These are phyloP conservation scores for Umbelopsis sp. DNA, from an alignment of 192 early-diverging fungal genomes.

Conservation along the genomic window DNA sequence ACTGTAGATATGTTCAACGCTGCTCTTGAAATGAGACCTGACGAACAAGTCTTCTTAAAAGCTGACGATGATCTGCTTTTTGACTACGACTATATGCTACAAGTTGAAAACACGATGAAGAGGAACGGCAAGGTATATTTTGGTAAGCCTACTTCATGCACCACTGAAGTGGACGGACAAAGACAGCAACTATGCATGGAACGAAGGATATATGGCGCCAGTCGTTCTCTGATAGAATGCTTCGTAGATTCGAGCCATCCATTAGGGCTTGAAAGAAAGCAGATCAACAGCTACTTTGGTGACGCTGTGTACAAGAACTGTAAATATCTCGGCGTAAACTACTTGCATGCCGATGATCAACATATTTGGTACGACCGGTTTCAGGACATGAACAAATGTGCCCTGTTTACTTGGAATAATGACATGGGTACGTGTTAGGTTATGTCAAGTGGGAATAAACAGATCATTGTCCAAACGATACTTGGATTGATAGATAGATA, in stretches of 20 bases:
- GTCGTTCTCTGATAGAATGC: neutral
- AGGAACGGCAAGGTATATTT: neutral
- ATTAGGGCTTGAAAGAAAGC: neutral
- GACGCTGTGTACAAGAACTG: neutral
- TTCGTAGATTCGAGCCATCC: neutral
- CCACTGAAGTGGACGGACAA: neutral
- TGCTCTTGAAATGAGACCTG: neutral
- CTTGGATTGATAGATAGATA: no score
- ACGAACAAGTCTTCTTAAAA: neutral
- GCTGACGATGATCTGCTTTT: neutral
- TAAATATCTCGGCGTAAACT: neutral
- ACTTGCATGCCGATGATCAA: neutral
- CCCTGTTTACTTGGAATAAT: no score
- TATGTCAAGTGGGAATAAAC: no score
- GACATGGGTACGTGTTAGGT: no score
- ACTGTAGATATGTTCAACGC: neutral
- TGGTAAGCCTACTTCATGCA: neutral
- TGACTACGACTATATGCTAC: neutral
- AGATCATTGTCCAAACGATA: no score
- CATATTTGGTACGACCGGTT: neutral
- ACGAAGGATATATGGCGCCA: neutral
- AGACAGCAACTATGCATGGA: neutral
- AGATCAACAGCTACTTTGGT: neutral
- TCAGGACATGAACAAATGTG: constrained; percentile 7
- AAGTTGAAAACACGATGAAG: neutral